Evolutionary conservation across 1,284 basidiomycete genomes (phyloP).

Genomic region (Trichosporon coremiiforme): DNA sequence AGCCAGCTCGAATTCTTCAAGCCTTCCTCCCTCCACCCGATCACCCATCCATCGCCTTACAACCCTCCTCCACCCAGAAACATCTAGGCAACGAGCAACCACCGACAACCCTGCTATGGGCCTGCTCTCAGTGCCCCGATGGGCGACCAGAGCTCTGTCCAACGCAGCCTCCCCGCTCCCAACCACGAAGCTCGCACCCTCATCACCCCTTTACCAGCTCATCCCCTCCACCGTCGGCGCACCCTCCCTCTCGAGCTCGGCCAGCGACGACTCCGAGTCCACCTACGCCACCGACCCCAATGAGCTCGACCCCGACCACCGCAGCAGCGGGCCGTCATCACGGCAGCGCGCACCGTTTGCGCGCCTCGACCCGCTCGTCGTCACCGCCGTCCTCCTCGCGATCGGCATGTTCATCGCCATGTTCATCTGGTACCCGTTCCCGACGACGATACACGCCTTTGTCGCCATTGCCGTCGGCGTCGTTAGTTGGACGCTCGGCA

Average conservation of each 20-base stretch:
- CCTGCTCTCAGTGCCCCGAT: conserved; percentile 15
- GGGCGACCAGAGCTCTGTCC: conserved; percentile 4
- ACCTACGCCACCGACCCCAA: neutral
- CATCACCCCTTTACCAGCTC: conserved; percentile 9
- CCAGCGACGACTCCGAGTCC: conserved; percentile 6
- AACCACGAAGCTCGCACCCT: conserved; percentile 8
- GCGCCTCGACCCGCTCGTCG: conserved; percentile 27
- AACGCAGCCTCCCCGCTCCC: neutral
- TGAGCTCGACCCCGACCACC: neutral
- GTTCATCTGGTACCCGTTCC: conserved; percentile 41
- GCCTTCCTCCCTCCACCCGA: neutral
- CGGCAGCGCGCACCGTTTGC: neutral
- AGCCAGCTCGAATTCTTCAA: neutral
- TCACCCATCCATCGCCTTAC: neutral
- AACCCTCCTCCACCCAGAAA: neutral
- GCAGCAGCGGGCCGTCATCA: neutral
- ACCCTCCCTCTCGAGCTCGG: neutral
- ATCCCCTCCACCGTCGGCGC: conserved; percentile 4
- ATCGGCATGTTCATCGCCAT: conserved; percentile 22
- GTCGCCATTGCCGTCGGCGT: conserved; percentile 30
- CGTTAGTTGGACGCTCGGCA: conserved; percentile 30
- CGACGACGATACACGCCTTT: conserved; percentile 45
- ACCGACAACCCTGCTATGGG: conserved; percentile 16
- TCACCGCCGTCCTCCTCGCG: conserved; percentile 22
- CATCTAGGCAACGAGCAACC: neutral